These are phyloP conservation scores for Artomyces pyxidatus DNA, from an alignment of 768 basidiomycete genomes.

Conservation along the genomic window DNA sequence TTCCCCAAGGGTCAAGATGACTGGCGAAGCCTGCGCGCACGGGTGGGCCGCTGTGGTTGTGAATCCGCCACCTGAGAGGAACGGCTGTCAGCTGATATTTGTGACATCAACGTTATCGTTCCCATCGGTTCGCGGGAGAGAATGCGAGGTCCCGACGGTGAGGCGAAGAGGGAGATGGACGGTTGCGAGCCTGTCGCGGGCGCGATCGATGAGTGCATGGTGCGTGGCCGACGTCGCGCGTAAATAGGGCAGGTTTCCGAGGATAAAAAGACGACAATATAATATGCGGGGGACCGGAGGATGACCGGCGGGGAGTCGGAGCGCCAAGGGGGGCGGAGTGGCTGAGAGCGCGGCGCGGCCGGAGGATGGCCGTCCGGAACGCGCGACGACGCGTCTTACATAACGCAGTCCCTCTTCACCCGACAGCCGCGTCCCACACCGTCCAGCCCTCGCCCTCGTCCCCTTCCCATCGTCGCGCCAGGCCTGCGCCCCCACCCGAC, in stretches of 20 bases:
- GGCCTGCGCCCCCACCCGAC: conserved; percentile 1
- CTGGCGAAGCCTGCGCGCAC: no score
- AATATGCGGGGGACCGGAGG: neutral
- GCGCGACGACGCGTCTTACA: conserved; percentile 19
- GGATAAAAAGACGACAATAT: no score
- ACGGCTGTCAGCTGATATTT: neutral
- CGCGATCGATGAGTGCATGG: no score
- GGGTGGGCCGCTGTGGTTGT: no score
- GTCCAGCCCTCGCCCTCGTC: conserved; percentile 11
- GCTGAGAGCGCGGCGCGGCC: conserved; percentile 10
- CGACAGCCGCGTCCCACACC: conserved; percentile 17
- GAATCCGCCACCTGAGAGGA: no score
- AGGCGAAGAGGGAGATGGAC: conserved; percentile 13
- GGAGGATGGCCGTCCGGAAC: conserved; percentile 10
- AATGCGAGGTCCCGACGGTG: conserved; percentile 5
- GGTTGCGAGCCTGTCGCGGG: no score
- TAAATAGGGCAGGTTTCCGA: no score
- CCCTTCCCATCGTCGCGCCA: neutral
- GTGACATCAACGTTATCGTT: conserved; percentile 11
- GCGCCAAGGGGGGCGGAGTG: conserved; percentile 2
- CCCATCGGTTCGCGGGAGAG: conserved; percentile 5
- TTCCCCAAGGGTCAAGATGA: no score
- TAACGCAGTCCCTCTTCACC: conserved; percentile 12
- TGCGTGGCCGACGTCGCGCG: no score
- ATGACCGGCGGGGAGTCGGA: neutral